Evolutionary conservation across 768 basidiomycete genomes (phyloP).

Genomic region (Boletus insuetus): DNA sequence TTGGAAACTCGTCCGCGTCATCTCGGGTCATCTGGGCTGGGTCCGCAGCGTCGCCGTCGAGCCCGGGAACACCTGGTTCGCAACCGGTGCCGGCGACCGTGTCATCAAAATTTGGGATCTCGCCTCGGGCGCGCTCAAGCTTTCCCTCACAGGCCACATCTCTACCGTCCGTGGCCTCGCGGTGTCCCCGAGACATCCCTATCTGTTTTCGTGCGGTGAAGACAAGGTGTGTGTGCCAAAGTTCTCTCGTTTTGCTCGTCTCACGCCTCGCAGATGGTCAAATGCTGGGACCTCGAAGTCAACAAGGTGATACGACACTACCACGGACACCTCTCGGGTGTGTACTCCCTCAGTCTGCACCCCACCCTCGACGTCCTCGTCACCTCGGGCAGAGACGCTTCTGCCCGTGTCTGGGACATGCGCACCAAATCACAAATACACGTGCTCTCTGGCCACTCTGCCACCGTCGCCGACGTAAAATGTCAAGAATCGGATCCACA

Average conservation of each 20-base stretch:
- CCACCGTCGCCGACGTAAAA: constrained; percentile 92
- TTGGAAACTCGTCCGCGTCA: constrained; percentile 96
- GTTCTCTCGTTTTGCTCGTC: neutral
- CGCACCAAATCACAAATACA: constrained; percentile 95
- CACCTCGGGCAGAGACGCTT: constrained; percentile 93
- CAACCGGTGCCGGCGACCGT: constrained; percentile 94
- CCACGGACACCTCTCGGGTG: constrained; percentile 96
- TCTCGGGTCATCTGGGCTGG: constrained; percentile 98
- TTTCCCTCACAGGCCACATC: constrained; percentile 97
- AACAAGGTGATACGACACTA: constrained; percentile 99
- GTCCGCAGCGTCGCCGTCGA: constrained; percentile 95
- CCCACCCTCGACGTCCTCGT: constrained; percentile 96
- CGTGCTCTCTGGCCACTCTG: constrained; percentile 90
- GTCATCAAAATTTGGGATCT: constrained; percentile 99
- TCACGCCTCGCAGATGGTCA: constrained; percentile 77
- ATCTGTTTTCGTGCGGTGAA: constrained; percentile 95
- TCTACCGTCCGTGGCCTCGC: constrained; percentile 94
- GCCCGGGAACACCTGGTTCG: constrained; percentile 98
- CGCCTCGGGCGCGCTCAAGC: constrained; percentile 93
- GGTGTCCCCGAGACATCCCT: constrained; percentile 90
- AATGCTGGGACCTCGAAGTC: constrained; percentile 98
- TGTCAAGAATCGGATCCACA: constrained; percentile 98
- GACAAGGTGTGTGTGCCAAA: constrained; percentile 69
- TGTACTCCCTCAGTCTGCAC: constrained; percentile 90
- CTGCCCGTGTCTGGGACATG: constrained; percentile 99